Evolutionary conservation across 139 green algal genomes (phyloP).

Genomic region (Chlamydomonas sphaeroides): DNA sequence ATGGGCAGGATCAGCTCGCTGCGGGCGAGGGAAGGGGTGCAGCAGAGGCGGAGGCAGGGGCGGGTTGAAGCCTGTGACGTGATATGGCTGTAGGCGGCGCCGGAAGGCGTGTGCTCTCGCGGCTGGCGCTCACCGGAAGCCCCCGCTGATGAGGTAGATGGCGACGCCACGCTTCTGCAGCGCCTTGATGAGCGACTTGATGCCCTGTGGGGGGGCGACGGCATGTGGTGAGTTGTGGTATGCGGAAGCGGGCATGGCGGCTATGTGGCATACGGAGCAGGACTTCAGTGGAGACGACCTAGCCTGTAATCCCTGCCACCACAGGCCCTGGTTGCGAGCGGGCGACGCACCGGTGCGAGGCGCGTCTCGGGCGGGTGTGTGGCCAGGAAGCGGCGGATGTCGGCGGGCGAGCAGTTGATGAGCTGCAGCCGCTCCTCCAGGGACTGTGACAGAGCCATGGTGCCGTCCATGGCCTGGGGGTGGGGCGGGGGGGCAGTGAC

Average conservation of each 20-base stretch:
- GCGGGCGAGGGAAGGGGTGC: not conserved
- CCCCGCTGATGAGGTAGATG: conserved; percentile 76
- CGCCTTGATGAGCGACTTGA: conserved; percentile 58
- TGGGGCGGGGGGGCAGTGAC: not conserved
- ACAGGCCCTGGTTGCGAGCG: no score
- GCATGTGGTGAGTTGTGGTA: no score
- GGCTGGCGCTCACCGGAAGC: conserved; percentile 53
- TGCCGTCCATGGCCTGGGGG: conserved; percentile 75
- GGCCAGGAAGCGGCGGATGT: conserved; percentile 69
- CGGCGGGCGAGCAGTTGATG: conserved; percentile 68
- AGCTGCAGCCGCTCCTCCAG: conserved; percentile 68
- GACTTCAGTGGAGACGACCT: no score
- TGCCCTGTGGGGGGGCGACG: no score
- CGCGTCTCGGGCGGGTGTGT: conserved; percentile 61
- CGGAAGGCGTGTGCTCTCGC: no score
- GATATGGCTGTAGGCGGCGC: no score
- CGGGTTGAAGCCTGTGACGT: no score
- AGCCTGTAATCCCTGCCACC: no score
- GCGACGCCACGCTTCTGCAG: conserved; percentile 66
- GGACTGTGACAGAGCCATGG: conserved; percentile 63
- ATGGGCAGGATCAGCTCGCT: conserved; percentile 79
- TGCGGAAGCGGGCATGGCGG: no score
- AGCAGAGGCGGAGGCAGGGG: no score
- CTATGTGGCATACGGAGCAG: no score
- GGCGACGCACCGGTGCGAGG: conserved; percentile 52